Evolutionary conservation across 306 rosid species (phyloP).

Genomic region (Heteromeles arbutifolia): DNA sequence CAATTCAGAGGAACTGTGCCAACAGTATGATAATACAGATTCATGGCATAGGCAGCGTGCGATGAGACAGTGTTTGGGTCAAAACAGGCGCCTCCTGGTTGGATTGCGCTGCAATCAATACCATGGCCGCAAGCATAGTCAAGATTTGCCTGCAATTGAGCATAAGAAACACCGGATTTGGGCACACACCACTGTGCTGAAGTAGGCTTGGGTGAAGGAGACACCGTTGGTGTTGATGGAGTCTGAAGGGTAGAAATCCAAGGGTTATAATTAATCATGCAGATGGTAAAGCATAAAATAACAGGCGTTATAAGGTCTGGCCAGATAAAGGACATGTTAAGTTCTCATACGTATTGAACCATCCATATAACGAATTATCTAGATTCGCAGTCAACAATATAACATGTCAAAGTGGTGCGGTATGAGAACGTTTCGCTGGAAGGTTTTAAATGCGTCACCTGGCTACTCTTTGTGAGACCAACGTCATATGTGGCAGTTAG

Average conservation of each 20-base stretch:
- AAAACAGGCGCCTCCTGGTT: constrained; percentile 74
- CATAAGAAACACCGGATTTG: constrained; percentile 48
- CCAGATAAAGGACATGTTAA: background rate
- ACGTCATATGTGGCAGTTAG: constrained; percentile 57
- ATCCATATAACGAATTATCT: background rate
- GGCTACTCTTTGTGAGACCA: constrained; percentile 61
- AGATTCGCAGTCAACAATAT: background rate
- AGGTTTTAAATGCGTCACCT: constrained; percentile 34
- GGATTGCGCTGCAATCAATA: constrained; percentile 62
- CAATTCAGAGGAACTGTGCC: constrained; percentile 64
- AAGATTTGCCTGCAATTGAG: constrained; percentile 60
- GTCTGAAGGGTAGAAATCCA: constrained; percentile 7
- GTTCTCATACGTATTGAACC: background rate
- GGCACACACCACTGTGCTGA: constrained; percentile 68
- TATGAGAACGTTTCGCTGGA: background rate
- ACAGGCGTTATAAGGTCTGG: background rate
- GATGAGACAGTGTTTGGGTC: constrained; percentile 66
- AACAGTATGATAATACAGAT: constrained; percentile 63
- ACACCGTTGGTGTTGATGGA: constrained; percentile 33
- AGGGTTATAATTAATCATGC: background rate
- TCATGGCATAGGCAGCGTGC: constrained; percentile 89
- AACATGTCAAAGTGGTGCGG: background rate
- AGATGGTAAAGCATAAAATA: background rate
- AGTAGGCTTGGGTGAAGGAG: constrained; percentile 37
- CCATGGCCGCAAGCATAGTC: constrained; percentile 66